A percentile compares a stretch with the other conserved stretches of the same genome.
phyloP scores from a whole-genome alignment of 306 rosid species.

The Gastrolobium villosum region DNA sequence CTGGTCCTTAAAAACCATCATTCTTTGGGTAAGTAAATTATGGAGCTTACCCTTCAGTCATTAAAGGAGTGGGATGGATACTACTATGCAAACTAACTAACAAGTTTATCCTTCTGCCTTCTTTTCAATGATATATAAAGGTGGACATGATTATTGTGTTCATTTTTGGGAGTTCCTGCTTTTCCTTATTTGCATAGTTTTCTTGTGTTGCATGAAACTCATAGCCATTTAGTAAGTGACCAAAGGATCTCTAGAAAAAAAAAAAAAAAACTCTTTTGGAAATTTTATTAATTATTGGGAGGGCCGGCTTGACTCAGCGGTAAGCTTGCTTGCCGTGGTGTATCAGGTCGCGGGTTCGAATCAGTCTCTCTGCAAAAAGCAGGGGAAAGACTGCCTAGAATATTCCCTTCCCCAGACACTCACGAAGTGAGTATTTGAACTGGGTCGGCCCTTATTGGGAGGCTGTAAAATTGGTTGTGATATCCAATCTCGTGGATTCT shows the following conservation, averaged over 20 bases:
- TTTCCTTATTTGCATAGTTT: background rate
- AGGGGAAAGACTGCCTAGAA: too few species aligned
- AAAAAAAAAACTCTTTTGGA: background rate
- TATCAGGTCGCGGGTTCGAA: too few species aligned
- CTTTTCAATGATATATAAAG: background rate
- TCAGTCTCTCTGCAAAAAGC: too few species aligned
- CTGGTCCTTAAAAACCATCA: background rate
- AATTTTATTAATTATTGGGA: background rate
- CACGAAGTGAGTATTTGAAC: too few species aligned
- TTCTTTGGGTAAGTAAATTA: background rate
- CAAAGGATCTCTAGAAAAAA: background rate
- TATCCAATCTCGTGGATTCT: background rate
- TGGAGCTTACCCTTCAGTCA: background rate
- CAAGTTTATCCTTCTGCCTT: background rate
- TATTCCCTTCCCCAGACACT: too few species aligned
- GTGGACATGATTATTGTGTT: slow-evolving; percentile 3
- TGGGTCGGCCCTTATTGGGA: too few species aligned
- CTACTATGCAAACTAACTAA: too few species aligned
- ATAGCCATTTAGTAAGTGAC: too few species aligned
- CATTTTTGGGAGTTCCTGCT: background rate
- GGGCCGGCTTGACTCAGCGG: too few species aligned
- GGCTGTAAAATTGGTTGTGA: background rate
- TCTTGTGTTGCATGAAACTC: background rate
- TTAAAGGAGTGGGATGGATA: background rate
- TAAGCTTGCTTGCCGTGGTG: too few species aligned